Conservation (phyloP, 2,329 filamentous ascomycete species). For the Metarhizium rileyi region DNA sequence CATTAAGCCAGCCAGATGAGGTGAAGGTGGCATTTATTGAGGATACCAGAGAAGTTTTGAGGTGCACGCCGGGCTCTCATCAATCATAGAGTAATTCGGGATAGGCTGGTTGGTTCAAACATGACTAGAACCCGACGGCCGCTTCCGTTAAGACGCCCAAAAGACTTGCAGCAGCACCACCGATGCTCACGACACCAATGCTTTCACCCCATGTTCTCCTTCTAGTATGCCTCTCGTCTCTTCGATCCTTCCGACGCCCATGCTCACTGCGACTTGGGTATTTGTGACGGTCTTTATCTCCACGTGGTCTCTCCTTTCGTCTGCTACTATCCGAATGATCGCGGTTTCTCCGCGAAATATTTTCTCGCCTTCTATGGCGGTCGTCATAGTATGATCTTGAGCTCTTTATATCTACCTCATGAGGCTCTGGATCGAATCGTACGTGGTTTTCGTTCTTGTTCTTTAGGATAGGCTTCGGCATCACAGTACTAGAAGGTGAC, state of each 20-base stretch:
- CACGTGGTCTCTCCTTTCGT: constrained; percentile 13
- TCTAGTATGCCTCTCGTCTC: constrained; percentile 27
- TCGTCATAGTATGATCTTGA: constrained; percentile 22
- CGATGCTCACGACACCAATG: constrained; percentile 48
- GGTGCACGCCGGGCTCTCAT: not conserved
- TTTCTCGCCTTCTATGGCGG: constrained; percentile 17
- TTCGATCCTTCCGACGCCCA: constrained; percentile 26
- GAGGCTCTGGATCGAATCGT: constrained; percentile 39
- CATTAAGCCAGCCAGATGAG: not conserved
- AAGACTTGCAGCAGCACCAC: constrained; percentile 49
- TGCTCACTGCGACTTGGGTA: constrained; percentile 30
- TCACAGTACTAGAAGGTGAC: constrained; percentile 25
- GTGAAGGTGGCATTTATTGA: not conserved
- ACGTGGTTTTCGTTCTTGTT: constrained; percentile 50
- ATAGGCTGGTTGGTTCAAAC: not conserved
- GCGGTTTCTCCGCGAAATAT: constrained; percentile 12
- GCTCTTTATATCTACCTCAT: constrained; percentile 29
- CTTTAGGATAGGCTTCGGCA: constrained; percentile 51
- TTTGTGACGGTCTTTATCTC: constrained; percentile 19
- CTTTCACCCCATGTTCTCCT: constrained; percentile 43
- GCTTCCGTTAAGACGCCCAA: constrained; percentile 49
- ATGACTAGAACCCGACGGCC: constrained; percentile 24
- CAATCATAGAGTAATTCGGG: not conserved
- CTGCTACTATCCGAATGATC: constrained; percentile 15
- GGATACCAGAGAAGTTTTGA: not conserved